Percentiles rank a stretch among this genome's conserved stretches.
These are phyloP conservation scores for Capronia epimyces DNA, from an alignment of 2,329 filamentous ascomycete species.

Conservation along the genomic window DNA sequence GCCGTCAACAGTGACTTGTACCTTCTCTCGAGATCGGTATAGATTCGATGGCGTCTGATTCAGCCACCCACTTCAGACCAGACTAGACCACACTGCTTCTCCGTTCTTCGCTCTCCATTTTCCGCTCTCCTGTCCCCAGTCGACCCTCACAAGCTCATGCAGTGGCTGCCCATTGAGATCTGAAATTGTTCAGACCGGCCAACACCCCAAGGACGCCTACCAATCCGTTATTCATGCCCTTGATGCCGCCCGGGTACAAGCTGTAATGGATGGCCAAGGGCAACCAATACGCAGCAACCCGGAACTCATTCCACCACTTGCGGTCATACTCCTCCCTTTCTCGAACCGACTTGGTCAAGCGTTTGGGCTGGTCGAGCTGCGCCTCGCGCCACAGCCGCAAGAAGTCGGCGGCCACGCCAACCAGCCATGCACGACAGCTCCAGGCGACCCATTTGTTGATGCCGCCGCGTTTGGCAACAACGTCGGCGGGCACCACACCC, in stretches of 20 bases:
- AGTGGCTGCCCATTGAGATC: slow-evolving; percentile 43
- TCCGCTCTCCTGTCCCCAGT: too few relatives aligned
- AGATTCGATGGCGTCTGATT: too few relatives aligned
- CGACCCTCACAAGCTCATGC: slow-evolving; percentile 24
- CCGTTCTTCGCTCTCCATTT: too few relatives aligned
- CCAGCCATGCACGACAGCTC: slow-evolving; percentile 75
- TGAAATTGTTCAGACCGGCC: slow-evolving; percentile 44
- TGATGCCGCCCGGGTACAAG: slow-evolving; percentile 55
- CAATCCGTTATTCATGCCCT: slow-evolving; percentile 50
- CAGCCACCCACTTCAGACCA: too few relatives aligned
- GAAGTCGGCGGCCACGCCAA: slow-evolving; percentile 71
- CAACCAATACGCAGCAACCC: slow-evolving; percentile 52
- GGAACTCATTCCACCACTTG: slow-evolving; percentile 30
- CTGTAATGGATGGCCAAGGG: slow-evolving; percentile 84
- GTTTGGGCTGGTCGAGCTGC: slow-evolving; percentile 25
- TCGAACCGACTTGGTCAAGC: slow-evolving; percentile 12
- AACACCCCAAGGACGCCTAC: slow-evolving; percentile 55
- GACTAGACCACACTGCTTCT: too few relatives aligned
- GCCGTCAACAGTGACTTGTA: too few relatives aligned
- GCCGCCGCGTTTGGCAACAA: slow-evolving; percentile 42
- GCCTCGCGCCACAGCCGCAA: slow-evolving; percentile 54
- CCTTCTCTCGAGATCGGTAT: too few relatives aligned
- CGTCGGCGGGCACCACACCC: slow-evolving; percentile 54
- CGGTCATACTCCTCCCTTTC: slow-evolving; percentile 29
- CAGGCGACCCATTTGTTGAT: slow-evolving; percentile 58